These are phyloP conservation scores for Fusarium chuoi DNA, from an alignment of 2,329 filamentous ascomycete species.

Conservation along the genomic window DNA sequence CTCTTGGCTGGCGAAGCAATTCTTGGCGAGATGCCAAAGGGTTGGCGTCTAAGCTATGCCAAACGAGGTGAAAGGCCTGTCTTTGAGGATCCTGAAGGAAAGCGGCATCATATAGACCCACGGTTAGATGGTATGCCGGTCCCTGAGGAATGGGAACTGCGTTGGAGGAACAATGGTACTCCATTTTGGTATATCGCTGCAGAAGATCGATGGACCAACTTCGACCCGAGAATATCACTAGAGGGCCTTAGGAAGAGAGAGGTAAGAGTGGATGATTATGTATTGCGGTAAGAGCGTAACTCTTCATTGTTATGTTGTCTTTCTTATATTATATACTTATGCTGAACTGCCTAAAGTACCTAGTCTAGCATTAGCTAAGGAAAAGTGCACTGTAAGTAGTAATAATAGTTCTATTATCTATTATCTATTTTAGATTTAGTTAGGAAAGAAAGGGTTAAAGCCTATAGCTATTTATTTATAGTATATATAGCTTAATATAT, in stretches of 20 bases:
- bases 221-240: neutral
- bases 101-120: neutral
- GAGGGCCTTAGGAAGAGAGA: neutral
- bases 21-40: neutral
- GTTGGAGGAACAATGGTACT: neutral
- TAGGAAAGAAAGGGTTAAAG: too few relatives aligned
- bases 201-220: slow-evolving; percentile 1
- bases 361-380: too few relatives aligned
- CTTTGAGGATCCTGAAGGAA: neutral
- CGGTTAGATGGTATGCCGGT: neutral
- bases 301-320: rapidly evolving
- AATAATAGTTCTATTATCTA: too few relatives aligned
- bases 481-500: too few relatives aligned
- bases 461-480: too few relatives aligned
- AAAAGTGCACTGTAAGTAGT: too few relatives aligned
- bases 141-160: neutral
- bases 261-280: neutral
- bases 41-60: neutral
- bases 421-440: too few relatives aligned
- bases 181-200: neutral
- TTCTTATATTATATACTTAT: neutral
- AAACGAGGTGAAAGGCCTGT: neutral
- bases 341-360: too few relatives aligned
- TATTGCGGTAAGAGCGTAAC: neutral
- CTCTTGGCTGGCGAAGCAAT: neutral